Evolutionary conservation across 2,329 filamentous ascomycete species (phyloP).

Genomic region (Venturia nashicola): DNA sequence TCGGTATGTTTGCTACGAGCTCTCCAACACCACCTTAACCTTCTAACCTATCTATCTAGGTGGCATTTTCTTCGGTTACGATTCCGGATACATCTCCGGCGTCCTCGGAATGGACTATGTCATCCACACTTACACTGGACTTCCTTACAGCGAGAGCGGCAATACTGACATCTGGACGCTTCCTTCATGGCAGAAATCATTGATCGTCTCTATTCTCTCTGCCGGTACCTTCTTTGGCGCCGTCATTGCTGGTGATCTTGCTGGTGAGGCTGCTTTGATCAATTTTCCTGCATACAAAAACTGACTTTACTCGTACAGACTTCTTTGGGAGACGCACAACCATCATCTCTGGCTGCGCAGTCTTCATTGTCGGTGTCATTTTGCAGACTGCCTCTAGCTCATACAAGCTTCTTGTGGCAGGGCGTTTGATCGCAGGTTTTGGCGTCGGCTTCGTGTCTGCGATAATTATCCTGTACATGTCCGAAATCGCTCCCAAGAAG

Average conservation of each 20-base stretch:
- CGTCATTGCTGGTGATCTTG: conserved; percentile 54
- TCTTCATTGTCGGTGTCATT: conserved; percentile 48
- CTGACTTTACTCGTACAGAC: conserved; percentile 29
- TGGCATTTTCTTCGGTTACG: conserved; percentile 67
- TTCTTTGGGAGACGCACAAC: conserved; percentile 61
- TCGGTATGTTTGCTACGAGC: conserved; percentile 19
- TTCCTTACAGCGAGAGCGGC: conserved; percentile 4
- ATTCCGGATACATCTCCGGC: conserved; percentile 64
- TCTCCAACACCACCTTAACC: not conserved
- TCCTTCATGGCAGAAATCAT: conserved; percentile 33
- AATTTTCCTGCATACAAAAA: not conserved
- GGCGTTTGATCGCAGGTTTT: conserved; percentile 61
- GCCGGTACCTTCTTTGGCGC: conserved; percentile 68
- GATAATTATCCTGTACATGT: conserved; percentile 37
- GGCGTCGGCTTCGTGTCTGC: conserved; percentile 64
- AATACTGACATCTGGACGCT: conserved; percentile 5
- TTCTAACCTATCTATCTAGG: not conserved
- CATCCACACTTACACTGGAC: conserved; percentile 7
- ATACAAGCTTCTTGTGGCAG: conserved; percentile 52
- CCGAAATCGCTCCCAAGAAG: conserved; percentile 22
- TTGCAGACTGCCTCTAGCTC: conserved; percentile 48
- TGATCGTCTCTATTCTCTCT: conserved; percentile 63
- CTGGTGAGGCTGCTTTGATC: conserved; percentile 19
- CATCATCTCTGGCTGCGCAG: conserved; percentile 55
- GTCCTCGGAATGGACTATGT: conserved; percentile 33